phyloP scores from a whole-genome alignment of 306 rosid species.

The Crotalaria pallida region DNA sequence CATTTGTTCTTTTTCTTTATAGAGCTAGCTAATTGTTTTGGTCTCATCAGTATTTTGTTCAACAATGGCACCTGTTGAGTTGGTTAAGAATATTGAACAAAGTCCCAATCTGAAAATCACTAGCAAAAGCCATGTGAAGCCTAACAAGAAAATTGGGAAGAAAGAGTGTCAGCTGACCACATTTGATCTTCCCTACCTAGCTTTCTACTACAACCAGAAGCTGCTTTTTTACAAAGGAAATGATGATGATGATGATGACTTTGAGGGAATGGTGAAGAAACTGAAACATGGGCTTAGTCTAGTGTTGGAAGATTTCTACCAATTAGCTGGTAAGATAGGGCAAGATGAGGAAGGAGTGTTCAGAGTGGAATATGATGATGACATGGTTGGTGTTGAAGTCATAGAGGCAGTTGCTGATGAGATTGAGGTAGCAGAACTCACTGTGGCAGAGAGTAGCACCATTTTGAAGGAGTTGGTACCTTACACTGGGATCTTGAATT shows the following conservation, averaged over 20 bases:
- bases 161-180: conserved; percentile 64
- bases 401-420: conserved; percentile 58
- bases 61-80: conserved; percentile 29
- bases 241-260: conserved; percentile 10
- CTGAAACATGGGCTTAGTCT: conserved; percentile 55
- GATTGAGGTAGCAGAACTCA: conserved; percentile 49
- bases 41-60: not conserved
- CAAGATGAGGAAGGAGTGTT: conserved; percentile 88
- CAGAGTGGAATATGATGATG: conserved; percentile 69
- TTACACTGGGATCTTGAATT: conserved; percentile 55
- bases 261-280: conserved; percentile 54
- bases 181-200: conserved; percentile 85
- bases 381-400: conserved; percentile 64
- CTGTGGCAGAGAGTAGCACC: conserved; percentile 48
- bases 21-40: not conserved
- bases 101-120: conserved; percentile 44
- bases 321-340: conserved; percentile 76
- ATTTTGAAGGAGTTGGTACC: conserved; percentile 65
- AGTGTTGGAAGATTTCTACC: conserved; percentile 65
- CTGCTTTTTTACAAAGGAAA: conserved; percentile 57
- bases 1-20: not conserved
- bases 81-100: not conserved
- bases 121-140: conserved; percentile 50
- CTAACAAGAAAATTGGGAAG: conserved; percentile 50
- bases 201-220: conserved; percentile 98